Percentiles rank a stretch among this genome's conserved stretches.
Evolutionary conservation across 164 flowering plant species (phyloP).

Genomic region (Piper betle): DNA sequence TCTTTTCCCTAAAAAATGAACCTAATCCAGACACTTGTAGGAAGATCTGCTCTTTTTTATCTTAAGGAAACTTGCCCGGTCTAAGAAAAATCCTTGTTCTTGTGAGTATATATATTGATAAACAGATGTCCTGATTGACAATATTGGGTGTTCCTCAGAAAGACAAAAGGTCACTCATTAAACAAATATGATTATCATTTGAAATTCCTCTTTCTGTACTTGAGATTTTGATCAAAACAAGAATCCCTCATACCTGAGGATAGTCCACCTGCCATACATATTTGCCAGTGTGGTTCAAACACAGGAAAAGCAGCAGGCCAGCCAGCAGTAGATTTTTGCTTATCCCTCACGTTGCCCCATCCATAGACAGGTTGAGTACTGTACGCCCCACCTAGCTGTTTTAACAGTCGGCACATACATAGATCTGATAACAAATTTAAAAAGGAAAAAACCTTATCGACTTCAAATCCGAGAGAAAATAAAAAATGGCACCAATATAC

Average conservation of each 20-base stretch:
- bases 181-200: no score
- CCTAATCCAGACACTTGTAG: no score
- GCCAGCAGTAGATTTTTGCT: constrained; percentile 89
- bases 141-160: no score
- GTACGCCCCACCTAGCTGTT: constrained; percentile 91
- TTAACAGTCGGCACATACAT: constrained; percentile 49
- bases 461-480: background rate
- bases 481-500: no score
- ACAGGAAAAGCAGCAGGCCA: constrained; percentile 99
- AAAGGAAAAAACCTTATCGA: background rate
- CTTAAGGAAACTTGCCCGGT: no score
- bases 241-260: constrained; percentile 56
- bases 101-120: no score
- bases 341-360: constrained; percentile 78
- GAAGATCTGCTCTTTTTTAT: no score
- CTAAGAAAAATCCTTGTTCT: no score
- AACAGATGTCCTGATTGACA: no score
- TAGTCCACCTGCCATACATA: constrained; percentile 95
- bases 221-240: background rate
- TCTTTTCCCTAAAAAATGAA: no score
- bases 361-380: constrained; percentile 86
- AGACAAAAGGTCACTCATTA: no score
- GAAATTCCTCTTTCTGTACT: no score
- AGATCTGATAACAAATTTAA: constrained; percentile 21
- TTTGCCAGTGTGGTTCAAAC: constrained; percentile 98